Evolutionary conservation across 352 stramenopile genomes (phyloP).

Genomic region (Phytophthora sansomeana): DNA sequence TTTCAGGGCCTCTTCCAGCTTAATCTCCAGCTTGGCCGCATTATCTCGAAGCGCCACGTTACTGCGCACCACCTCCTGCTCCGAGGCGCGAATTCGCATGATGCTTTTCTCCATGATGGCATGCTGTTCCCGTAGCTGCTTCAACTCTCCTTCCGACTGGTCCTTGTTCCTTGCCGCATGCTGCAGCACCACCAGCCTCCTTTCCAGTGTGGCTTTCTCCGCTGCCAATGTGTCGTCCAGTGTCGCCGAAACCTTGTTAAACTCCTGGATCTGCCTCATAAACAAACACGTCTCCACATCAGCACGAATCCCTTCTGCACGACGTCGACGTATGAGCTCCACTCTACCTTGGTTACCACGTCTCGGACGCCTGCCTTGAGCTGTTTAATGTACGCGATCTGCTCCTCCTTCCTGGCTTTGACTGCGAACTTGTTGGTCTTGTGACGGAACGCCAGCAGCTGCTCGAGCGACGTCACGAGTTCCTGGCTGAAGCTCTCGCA

Average conservation of each 20-base stretch:
- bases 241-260: slow-evolving; percentile 27
- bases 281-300: slow-evolving; percentile 9
- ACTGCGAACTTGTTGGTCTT: slow-evolving; percentile 79
- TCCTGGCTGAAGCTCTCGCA: slow-evolving; percentile 42
- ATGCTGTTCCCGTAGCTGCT: slow-evolving; percentile 43
- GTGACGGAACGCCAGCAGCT: slow-evolving; percentile 58
- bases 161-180: slow-evolving; percentile 43
- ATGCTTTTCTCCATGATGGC: slow-evolving; percentile 41
- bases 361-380: slow-evolving; percentile 53
- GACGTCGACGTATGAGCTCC: too few relatives aligned
- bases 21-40: slow-evolving; percentile 50
- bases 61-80: slow-evolving; percentile 44
- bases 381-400: slow-evolving; percentile 62
- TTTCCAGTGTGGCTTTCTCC: slow-evolving; percentile 45
- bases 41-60: slow-evolving; percentile 48
- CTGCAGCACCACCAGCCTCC: slow-evolving; percentile 46
- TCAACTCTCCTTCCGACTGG: slow-evolving; percentile 47
- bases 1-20: slow-evolving; percentile 64
- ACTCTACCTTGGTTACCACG: slow-evolving; percentile 45
- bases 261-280: slow-evolving; percentile 45
- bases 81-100: slow-evolving; percentile 40
- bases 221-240: slow-evolving; percentile 49
- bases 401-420: slow-evolving; percentile 66
- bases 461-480: slow-evolving; percentile 49
- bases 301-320: too few relatives aligned